Evolutionary conservation across 2,329 filamentous ascomycete genomes (phyloP), one percentile per base, ranked within the genome.

Genomic region (Penicillium sp.): DNA sequence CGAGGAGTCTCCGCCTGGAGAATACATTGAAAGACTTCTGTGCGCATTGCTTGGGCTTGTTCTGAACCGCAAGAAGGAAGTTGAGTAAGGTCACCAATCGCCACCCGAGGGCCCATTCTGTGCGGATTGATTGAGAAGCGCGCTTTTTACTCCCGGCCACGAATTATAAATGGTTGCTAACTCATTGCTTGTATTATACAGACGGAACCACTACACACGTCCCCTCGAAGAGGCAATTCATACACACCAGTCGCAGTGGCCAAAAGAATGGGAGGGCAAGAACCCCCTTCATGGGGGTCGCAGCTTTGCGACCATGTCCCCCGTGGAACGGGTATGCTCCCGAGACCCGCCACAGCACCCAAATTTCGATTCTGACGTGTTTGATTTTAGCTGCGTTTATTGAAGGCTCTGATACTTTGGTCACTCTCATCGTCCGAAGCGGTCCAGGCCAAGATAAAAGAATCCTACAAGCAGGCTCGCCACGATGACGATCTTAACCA

Each of bases 61-160:
- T 51, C 81, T 99, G 67, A 99, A 99, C 75, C 87, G 94, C 74
- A 97, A 99, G 80, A 96, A 99, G 73, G 92, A 96, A 76, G 90
- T 97, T 71, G 96, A 99, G 94, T 97, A 84, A 75, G 91, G 78
- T 62, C 58, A 59, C 60, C 69, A 69, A 78, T 62, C 58, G 59
- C 60, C 69, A 69, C 66, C 61, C 51, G 23, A 51, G 51, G 29
- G 53, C 56, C 29, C 39, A 49, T 57, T 51, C 51, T 44, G 48
- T 55, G 56, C 59, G 39, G 50, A 55, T 45, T 30, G 36, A 38
- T 34, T 9, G 23, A 30, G 8, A 46, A 46, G 57, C 58, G 58
- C 58, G 8, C 18, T 32, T 55, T 57, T 35, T 42, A 35, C 40
- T 30, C 47, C 32, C 19, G 14, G 40, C 30, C 23, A 51, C 42